Evolutionary conservation across 345 rosid genomes (phyloP).

Genomic region (Eucalyptus tenuipes): DNA sequence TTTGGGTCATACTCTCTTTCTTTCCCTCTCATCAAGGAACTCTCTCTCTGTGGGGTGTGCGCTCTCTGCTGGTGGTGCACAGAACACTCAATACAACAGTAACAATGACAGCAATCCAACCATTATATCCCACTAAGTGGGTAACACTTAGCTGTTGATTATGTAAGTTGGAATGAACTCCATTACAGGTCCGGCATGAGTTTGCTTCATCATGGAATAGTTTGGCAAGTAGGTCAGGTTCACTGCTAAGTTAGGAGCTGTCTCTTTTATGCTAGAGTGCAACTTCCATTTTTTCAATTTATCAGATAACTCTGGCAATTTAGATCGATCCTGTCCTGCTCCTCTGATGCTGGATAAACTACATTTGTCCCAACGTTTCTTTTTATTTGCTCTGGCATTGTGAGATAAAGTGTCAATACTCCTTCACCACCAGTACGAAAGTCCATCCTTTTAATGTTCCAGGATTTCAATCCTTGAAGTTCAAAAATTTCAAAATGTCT

Average conservation of each 20-base stretch:
- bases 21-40: neutral
- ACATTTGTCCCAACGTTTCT: neutral
- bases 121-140: neutral
- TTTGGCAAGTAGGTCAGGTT: neutral
- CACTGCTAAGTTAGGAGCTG: neutral
- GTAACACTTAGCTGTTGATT: neutral
- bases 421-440: neutral
- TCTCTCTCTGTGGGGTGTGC: neutral
- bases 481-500: neutral
- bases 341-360: neutral
- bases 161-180: neutral
- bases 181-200: neutral
- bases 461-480: neutral
- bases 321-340: neutral
- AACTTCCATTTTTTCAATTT: neutral
- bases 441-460: neutral
- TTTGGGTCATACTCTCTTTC: neutral
- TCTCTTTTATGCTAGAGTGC: neutral
- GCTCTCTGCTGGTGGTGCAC: neutral
- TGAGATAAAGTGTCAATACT: neutral
- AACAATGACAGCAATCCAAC: neutral
- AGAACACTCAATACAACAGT: neutral
- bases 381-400: neutral
- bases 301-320: neutral
- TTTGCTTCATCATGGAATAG: neutral